Evolutionary conservation across 345 rosid genomes (phyloP), one percentile per base, ranked within the genome.

Genomic region (Mangifera indica): DNA sequence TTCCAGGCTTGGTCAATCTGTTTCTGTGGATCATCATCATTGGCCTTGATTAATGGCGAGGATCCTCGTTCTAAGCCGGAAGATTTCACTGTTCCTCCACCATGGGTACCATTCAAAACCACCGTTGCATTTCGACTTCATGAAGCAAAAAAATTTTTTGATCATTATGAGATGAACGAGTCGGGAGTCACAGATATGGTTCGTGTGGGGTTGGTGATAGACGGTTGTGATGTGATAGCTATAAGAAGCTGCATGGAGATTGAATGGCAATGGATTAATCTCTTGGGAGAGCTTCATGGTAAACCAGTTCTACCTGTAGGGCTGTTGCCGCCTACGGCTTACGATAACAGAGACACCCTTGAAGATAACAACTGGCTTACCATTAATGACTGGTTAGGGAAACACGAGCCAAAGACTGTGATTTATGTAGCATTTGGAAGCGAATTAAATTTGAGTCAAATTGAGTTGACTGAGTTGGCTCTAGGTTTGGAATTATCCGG

Each of bases 11-110:
- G 81, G 0, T 11, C 67, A 15, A 42, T 82, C 24, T 71, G 77
- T 11, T 81, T 81, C 77, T 34, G 63, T n/a, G 85, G 87, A 3
- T 37, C 40, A 24, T 76, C 86, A 6, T 69, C 84, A 0, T 69
- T 66, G 0, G 55, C 29, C 7, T 11, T 79, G 20, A 61, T 77
- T 7, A 53, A 49, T 18, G 61, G 51, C 8, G 63, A 73, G 40
- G 40, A 37, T 56, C 74, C 74, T 1, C 32, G 78, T 0, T 57
- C 52, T 10, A 56, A 63, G 12, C 69, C 20, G 11, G 46, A 68
- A 34, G 67, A 76, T 51, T 72, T 76, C 63, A 69, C 69, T 0
- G 64, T 25, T 11, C 69, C 75, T 1, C 82, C 82, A 3, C 59
- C 64, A 10, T 79, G 82, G 82, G 60, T 80, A 17, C 75, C 77